Percentiles rank a stretch among this genome's conserved stretches.
Conservation (phyloP, 805 yeast genomes). For the Hemisphaericaspora nanyangensis region DNA sequence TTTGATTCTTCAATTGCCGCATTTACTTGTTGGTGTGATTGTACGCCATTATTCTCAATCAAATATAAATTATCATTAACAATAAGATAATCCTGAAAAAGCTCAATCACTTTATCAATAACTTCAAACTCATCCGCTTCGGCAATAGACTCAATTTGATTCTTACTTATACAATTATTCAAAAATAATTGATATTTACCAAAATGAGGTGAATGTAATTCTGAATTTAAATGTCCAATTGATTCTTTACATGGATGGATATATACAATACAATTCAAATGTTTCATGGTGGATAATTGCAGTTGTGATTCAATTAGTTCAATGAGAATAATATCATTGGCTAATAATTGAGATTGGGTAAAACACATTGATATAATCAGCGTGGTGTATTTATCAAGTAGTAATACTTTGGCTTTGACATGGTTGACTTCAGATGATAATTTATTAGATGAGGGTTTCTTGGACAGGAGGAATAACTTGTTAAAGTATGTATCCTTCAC, state of each 20-base stretch:
- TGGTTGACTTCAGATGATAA: constrained; percentile 9
- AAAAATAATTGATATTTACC: constrained; percentile 73
- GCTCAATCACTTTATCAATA: constrained; percentile 70
- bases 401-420: constrained; percentile 59
- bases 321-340: constrained; percentile 79
- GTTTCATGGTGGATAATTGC: constrained; percentile 57
- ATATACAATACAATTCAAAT: constrained; percentile 76
- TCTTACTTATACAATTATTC: constrained; percentile 70
- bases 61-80: constrained; percentile 64
- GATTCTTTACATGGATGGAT: constrained; percentile 69
- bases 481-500: constrained; percentile 29
- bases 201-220: constrained; percentile 76
- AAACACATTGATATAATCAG: constrained; percentile 83
- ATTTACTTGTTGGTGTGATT: constrained; percentile 16
- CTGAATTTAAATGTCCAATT: constrained; percentile 56
- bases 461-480: constrained; percentile 21
- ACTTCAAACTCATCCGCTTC: constrained; percentile 86
- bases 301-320: constrained; percentile 59
- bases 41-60: constrained; percentile 10
- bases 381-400: constrained; percentile 78
- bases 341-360: constrained; percentile 79
- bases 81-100: constrained; percentile 79
- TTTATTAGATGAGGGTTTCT: neutral
- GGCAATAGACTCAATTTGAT: constrained; percentile 80
- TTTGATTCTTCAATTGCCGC: constrained; percentile 32